Evolutionary conservation across 305 asterid species (phyloP), one percentile per base, ranked within the genome.

Genomic region (Fraxinus baroniana): DNA sequence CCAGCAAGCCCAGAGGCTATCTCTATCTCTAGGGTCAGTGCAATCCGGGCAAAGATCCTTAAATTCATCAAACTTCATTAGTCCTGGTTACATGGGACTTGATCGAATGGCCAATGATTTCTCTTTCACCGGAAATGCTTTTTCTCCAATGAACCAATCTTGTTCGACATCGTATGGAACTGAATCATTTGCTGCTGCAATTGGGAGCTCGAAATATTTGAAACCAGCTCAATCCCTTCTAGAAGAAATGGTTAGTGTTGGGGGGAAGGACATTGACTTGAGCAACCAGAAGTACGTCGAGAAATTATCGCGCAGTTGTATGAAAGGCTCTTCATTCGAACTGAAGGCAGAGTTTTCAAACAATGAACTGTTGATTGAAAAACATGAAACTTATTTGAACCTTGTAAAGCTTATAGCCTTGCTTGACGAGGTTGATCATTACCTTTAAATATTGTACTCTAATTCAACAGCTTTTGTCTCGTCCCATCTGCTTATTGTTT

Each of bases 141-240:
- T 80, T 39, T 28, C 81, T 8, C 73, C 84, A 18, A 12, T 83
- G 57, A 88, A 74, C 39, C 91, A 85, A 64, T 78, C 91, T 1
- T 83, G 89, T 85, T 80, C 86, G n/a, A 84, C 79, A 17, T 83
- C 87, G 13, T 86, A 87, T 10, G 93, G 90, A 30, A 46, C 88
- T 15, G 97, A 91, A 75, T 70, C 92, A 5, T 83, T 89, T 44
- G 80, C 85, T 1, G 78, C 85, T n/a, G 79, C 84, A 6, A 73
- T 89, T 32, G 91, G 88, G 5, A 81, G 84, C 86, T 94, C 99
- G 3, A 92, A 88, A 57, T 97, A 91, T 84, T 76, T 97, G 79
- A 93, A 87, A 75, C 92, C 97, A 4, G 89, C 93, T 15, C 98
- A 93, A 74, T 84, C 87, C 24, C 91, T 97, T 13, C 93, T 97